These are phyloP conservation scores for Plectranthus barbatus DNA, from an alignment of 257 asterid genomes.

Conservation along the genomic window DNA sequence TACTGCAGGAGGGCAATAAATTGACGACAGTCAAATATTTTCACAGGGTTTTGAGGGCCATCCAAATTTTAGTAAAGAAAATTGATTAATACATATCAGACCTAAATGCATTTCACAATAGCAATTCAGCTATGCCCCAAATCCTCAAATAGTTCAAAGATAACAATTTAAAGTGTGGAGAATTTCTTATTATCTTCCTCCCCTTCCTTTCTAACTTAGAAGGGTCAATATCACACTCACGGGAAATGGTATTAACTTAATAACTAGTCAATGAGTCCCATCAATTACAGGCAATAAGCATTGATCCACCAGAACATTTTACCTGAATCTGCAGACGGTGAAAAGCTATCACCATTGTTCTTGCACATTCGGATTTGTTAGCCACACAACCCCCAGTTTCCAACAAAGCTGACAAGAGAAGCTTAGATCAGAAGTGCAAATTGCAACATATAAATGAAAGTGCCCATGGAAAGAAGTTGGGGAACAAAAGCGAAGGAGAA, in stretches of 20 bases:
- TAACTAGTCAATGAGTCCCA: not conserved
- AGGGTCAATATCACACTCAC: not conserved
- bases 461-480: not conserved
- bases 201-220: no score
- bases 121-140: not conserved
- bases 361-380: slow-evolving; percentile 53
- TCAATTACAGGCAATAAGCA: not conserved
- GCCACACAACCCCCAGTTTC: slow-evolving; percentile 82
- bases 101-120: not conserved
- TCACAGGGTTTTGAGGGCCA: not conserved
- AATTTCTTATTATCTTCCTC: no score
- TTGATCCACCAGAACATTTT: slow-evolving; percentile 14
- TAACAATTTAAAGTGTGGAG: no score
- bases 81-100: not conserved
- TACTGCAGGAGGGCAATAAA: not conserved
- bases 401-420: slow-evolving; percentile 78
- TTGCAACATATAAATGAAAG: not conserved
- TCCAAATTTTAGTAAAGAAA: not conserved
- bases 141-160: not conserved
- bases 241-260: not conserved
- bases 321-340: slow-evolving; percentile 45
- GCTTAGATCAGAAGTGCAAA: slow-evolving; percentile 9
- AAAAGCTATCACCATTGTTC: slow-evolving; percentile 27
- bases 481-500: not conserved
- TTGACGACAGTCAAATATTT: not conserved